A percentile compares a stretch with the other conserved stretches of the same genome.
phyloP scores from a whole-genome alignment of 1,139 yeast genomes.

The Pichia sp. region DNA sequence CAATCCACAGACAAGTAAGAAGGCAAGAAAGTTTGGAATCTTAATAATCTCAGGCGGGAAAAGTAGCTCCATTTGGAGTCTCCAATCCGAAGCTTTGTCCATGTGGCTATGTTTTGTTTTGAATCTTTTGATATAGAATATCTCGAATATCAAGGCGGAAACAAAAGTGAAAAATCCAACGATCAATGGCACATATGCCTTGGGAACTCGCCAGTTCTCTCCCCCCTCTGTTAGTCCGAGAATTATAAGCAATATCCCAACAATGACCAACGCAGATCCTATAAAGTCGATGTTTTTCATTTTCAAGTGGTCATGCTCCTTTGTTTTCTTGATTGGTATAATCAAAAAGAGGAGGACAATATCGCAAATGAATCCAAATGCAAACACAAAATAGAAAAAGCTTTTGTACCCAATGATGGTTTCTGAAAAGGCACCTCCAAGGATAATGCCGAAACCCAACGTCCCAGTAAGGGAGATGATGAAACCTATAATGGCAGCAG shows the following conservation, averaged over 20 bases:
- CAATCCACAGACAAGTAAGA: conserved; percentile 13
- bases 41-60: conserved; percentile 23
- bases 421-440: conserved; percentile 37
- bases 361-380: conserved; percentile 15
- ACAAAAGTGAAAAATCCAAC: conserved; percentile 29
- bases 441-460: conserved; percentile 32
- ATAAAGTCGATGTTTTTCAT: conserved; percentile 30
- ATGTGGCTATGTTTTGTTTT: conserved; percentile 14
- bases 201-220: conserved; percentile 31
- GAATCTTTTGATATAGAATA: conserved; percentile 17
- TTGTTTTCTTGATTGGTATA: conserved; percentile 26
- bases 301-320: conserved; percentile 18
- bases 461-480: conserved; percentile 29
- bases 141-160: conserved; percentile 22
- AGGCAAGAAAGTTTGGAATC: conserved; percentile 22
- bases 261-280: conserved; percentile 30
- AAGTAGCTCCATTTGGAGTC: conserved; percentile 19
- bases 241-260: conserved; percentile 32
- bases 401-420: conserved; percentile 33
- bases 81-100: conserved; percentile 16
- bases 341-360: conserved; percentile 23
- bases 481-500: conserved; percentile 28
- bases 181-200: conserved; percentile 31
- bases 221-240: conserved; percentile 37
- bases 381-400: conserved; percentile 33